A percentile compares a stretch with the other conserved stretches of the same genome.
These are phyloP conservation scores for Fraxinus xanthoxyloides DNA, from an alignment of 305 asterid genomes.

Conservation along the genomic window DNA sequence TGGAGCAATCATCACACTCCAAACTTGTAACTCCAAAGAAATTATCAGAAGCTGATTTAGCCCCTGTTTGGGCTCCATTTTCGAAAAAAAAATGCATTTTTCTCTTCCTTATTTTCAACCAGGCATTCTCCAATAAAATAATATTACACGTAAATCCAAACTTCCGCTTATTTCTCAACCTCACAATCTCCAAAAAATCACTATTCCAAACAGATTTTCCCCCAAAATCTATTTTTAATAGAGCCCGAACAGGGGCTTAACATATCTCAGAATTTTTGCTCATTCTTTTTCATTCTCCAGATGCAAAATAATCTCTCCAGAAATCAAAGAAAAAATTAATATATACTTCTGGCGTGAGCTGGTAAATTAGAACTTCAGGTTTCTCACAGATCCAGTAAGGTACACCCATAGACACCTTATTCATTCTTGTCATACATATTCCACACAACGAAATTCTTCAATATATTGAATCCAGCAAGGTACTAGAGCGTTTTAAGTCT, in stretches of 20 bases:
- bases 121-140: background rate
- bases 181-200: background rate
- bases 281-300: background rate
- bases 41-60: background rate
- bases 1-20: background rate
- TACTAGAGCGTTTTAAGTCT: background rate
- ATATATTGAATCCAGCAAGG: background rate
- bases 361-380: background rate
- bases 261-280: background rate
- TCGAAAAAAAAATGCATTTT: background rate
- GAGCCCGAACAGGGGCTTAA: background rate
- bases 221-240: background rate
- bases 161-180: background rate
- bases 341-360: background rate
- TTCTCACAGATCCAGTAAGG: background rate
- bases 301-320: background rate
- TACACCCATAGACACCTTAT: background rate
- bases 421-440: background rate
- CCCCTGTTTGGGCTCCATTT: background rate
- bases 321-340: background rate
- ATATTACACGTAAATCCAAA: background rate
- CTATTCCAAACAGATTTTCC: background rate
- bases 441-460: background rate
- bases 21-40: conserved; percentile 1
- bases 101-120: background rate